Conservation (phyloP, 352 stramenopile genomes). For the Plasmopara halstedii region DNA sequence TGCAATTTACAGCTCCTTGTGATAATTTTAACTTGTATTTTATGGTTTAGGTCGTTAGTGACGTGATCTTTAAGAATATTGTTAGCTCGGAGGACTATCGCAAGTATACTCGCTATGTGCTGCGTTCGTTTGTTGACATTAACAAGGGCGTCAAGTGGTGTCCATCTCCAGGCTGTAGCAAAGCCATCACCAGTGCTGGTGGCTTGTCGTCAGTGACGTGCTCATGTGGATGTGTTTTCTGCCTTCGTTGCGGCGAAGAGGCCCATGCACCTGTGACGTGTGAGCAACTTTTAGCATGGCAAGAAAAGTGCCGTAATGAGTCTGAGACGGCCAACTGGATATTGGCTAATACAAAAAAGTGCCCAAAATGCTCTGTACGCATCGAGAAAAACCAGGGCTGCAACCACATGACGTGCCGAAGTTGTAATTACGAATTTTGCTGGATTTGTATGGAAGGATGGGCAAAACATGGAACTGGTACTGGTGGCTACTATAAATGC, state of each 20-base stretch:
- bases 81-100: constrained; percentile 60
- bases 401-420: constrained; percentile 98
- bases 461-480: constrained; percentile 94
- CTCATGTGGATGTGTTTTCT: constrained; percentile 85
- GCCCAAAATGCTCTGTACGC: constrained; percentile 96
- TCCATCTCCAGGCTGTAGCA: constrained; percentile 92
- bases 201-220: constrained; percentile 74
- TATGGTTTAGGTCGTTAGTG: constrained; percentile 39
- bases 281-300: constrained; percentile 89
- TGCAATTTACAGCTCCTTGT: not conserved
- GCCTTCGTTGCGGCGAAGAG: constrained; percentile 94
- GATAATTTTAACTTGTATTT: not conserved
- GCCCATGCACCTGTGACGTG: constrained; percentile 93
- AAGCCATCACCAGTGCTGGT: constrained; percentile 85
- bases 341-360: constrained; percentile 98
- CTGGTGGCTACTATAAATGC: constrained; percentile 99
- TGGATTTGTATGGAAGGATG: constrained; percentile 97
- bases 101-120: constrained; percentile 89
- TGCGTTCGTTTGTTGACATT: constrained; percentile 97
- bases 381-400: constrained; percentile 99
- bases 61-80: constrained; percentile 65
- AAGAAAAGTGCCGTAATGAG: constrained; percentile 97
- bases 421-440: constrained; percentile 95
- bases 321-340: constrained; percentile 99
- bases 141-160: constrained; percentile 97